These are phyloP conservation scores for Hypoxylon cercidicola DNA, from an alignment of 495 filamentous ascomycete genomes.

Conservation along the genomic window DNA sequence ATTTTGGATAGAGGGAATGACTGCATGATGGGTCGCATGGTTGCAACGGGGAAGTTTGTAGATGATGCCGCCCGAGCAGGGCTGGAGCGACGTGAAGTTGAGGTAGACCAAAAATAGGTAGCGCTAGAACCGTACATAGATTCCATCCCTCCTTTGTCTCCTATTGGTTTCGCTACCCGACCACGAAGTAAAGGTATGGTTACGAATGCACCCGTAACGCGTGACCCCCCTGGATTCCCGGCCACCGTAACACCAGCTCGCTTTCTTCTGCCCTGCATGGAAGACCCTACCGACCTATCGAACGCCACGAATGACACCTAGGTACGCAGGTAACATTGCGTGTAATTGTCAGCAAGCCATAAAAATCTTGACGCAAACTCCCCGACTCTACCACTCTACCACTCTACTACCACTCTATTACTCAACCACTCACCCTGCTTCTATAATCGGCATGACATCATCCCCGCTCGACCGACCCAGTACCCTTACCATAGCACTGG, in stretches of 20 bases:
- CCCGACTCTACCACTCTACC: no score
- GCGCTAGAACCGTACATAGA: slow-evolving; percentile 29
- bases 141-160: slow-evolving; percentile 19
- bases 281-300: slow-evolving; percentile 2
- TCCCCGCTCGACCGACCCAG: slow-evolving; percentile 32
- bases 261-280: slow-evolving; percentile 20
- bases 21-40: neutral
- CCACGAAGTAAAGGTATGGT: slow-evolving; percentile 26
- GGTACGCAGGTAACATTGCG: no score
- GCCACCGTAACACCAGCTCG: no score
- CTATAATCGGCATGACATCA: slow-evolving; percentile 31
- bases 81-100: slow-evolving; percentile 13
- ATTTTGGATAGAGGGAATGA: slow-evolving; percentile 1
- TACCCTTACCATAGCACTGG: slow-evolving; percentile 34
- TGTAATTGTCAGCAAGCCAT: slow-evolving; percentile 31
- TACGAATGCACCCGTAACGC: slow-evolving; percentile 23
- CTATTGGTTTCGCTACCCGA: slow-evolving; percentile 23
- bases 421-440: no score
- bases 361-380: slow-evolving; percentile 2
- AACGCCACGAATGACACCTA: no score
- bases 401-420: no score
- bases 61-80: slow-evolving; percentile 11
- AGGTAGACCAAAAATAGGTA: slow-evolving; percentile 17
- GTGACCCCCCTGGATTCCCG: slow-evolving; percentile 13
- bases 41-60: slow-evolving; percentile 4